Conservation (phyloP, 108 stramenopile genomes). For the Cyclotella cryptica region DNA sequence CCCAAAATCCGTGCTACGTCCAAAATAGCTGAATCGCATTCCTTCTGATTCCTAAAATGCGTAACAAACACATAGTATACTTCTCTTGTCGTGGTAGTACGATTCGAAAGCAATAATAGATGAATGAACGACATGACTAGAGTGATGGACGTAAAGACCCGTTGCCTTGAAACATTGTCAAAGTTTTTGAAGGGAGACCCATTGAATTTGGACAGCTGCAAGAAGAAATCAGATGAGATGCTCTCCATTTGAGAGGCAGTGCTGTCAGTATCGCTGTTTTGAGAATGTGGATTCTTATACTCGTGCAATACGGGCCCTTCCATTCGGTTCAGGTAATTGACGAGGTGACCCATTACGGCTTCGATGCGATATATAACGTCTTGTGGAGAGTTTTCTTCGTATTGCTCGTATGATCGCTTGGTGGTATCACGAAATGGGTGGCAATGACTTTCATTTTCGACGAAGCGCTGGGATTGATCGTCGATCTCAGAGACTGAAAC, state of each 20-base stretch:
- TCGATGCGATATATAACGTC: constrained; percentile 21
- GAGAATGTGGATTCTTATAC: background rate
- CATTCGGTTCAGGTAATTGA: constrained; percentile 4
- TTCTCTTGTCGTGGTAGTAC: constrained; percentile 85
- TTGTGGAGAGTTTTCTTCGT: constrained; percentile 19
- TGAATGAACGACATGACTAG: constrained; percentile 75
- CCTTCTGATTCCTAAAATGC: constrained; percentile 79
- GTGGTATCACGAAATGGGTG: background rate
- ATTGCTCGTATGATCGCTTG: background rate
- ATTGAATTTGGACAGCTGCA: background rate
- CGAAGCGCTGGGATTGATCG: background rate
- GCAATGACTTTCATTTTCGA: background rate
- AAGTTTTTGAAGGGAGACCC: constrained; percentile 8
- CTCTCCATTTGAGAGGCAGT: background rate
- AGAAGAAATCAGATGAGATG: background rate
- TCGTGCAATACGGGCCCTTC: constrained; percentile 18
- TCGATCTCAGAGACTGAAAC: background rate
- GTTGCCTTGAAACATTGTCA: constrained; percentile 58
- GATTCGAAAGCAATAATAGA: constrained; percentile 56
- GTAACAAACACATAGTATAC: constrained; percentile 89
- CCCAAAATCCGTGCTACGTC: constrained; percentile 61
- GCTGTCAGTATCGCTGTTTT: background rate
- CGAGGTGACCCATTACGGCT: constrained; percentile 3
- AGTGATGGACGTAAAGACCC: constrained; percentile 65
- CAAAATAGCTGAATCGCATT: constrained; percentile 72